Evolutionary conservation across 2,329 filamentous ascomycete species (phyloP), one percentile per base, ranked within the genome.

Genomic region (Penicillium sp.): DNA sequence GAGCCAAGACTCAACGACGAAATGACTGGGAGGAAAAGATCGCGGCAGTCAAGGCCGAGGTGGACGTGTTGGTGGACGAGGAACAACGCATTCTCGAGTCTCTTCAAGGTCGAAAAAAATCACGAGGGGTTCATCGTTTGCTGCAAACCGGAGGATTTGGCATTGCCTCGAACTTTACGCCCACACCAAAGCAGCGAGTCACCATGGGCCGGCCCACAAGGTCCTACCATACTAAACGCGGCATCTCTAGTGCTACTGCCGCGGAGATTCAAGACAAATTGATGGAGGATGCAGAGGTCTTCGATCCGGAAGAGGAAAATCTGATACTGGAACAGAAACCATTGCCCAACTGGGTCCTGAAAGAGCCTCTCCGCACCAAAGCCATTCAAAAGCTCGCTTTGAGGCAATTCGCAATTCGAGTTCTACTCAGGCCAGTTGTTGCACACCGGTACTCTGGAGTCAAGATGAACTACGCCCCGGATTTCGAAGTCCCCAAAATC

Each of bases 11-110:
- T 42, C 64, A 69, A 56, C 70, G 70, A 26, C 71, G 71, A 30
- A 59, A 66, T 46, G 72, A 75, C 52, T 70, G 67, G 68, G 67
- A 73, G 49, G 68, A 75, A 60, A 72, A 72, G 58, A 73, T 76
- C 34, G 72, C 71, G 20, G 71, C 70, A 2, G 72, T 74, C 12
- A 75, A 70, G 56, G 73, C 70, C 49, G 74, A 77, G 54, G 69
- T 72, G 41, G 66, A 67, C 49, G 67, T 68, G 49, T 53, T 75
- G 49, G 63, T 71, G 42, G 66, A 73, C 30, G 72, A 75, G 52
- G 73, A 75, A 52, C 55, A 67, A 24, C 68, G 68, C 4, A 55
- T 74, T 47, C 26, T 75, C 24, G 63, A 67, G 41, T 62, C 64
- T 9, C 52, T 74, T n/a, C 51, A 63, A 18, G 58, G 57, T 34